phyloP scores from a whole-genome alignment of 169 alveolate genomes.

The Plasmodium gaboni region DNA sequence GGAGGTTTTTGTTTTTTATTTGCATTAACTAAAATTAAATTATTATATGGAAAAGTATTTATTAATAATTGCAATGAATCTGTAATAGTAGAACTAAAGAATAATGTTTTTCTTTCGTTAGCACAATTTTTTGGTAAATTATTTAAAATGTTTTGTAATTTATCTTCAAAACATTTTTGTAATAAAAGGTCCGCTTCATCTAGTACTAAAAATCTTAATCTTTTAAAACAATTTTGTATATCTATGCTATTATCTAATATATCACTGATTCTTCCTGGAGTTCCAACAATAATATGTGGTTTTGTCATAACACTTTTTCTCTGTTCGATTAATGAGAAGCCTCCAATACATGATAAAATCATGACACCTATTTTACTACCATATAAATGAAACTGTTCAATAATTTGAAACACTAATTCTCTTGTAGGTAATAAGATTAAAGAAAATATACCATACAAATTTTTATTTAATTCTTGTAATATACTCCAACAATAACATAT shows the following conservation, averaged over 20 bases:
- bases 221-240: conserved; percentile 80
- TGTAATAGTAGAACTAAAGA: conserved; percentile 98
- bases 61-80: conserved; percentile 68
- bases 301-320: conserved; percentile 85
- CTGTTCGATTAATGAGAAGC: conserved; percentile 90
- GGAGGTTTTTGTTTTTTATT: conserved; percentile 50
- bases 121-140: conserved; percentile 81
- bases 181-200: conserved; percentile 98
- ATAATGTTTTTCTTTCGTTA: conserved; percentile 91
- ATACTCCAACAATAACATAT: conserved; percentile 97
- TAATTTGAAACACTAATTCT: conserved; percentile 96
- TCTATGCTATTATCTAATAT: conserved; percentile 81
- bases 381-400: conserved; percentile 94
- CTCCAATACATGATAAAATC: conserved; percentile 93
- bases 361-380: conserved; percentile 92
- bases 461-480: conserved; percentile 93
- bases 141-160: conserved; percentile 82
- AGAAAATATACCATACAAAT: conserved; percentile 96
- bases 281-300: conserved; percentile 97
- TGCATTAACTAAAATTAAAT: conserved; percentile 33
- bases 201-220: conserved; percentile 92
- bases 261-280: conserved; percentile 97
- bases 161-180: conserved; percentile 88
- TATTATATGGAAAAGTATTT: conserved; percentile 26
- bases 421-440: conserved; percentile 97